Conservation (phyloP, 2,329 filamentous ascomycete genomes). For the Trichoderma guizhouense region DNA sequence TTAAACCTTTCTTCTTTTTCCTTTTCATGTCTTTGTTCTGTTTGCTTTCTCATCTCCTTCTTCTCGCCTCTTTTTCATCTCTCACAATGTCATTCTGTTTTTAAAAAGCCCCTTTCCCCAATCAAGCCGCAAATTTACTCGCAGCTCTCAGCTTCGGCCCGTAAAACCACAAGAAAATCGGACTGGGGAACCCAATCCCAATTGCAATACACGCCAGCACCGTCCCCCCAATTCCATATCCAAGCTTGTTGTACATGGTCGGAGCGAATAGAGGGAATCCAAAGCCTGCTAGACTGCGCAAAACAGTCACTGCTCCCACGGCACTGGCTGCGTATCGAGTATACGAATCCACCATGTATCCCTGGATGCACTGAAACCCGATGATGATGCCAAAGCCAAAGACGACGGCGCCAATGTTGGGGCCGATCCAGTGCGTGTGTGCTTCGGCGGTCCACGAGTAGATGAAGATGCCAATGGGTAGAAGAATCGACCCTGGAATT, state of each 20-base stretch:
- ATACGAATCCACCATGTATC: constrained; percentile 47
- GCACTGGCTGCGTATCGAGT: constrained; percentile 45
- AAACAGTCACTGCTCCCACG: constrained; percentile 42
- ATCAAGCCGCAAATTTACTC: constrained; percentile 26
- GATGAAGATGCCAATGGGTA: constrained; percentile 43
- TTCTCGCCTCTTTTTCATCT: not conserved
- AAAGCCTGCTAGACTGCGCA: constrained; percentile 48
- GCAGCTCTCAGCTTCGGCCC: constrained; percentile 38
- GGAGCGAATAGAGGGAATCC: constrained; percentile 52
- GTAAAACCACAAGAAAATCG: constrained; percentile 44
- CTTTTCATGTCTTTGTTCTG: not conserved
- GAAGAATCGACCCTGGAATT: constrained; percentile 38
- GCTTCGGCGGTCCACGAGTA: constrained; percentile 46
- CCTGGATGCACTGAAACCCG: constrained; percentile 44
- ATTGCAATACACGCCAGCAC: constrained; percentile 43
- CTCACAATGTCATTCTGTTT: not conserved
- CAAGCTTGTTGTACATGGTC: constrained; percentile 41
- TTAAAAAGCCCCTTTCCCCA: not conserved
- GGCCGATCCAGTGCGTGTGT: constrained; percentile 44
- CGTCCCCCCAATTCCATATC: constrained; percentile 42
- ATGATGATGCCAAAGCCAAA: constrained; percentile 39
- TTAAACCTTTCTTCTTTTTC: no score
- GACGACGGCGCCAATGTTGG: constrained; percentile 42
- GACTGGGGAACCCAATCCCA: constrained; percentile 39
- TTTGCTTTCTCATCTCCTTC: not conserved